A percentile compares a stretch with the other conserved stretches of the same genome.
Conservation (phyloP, 306 rosid genomes). For the Pueraria montana region DNA sequence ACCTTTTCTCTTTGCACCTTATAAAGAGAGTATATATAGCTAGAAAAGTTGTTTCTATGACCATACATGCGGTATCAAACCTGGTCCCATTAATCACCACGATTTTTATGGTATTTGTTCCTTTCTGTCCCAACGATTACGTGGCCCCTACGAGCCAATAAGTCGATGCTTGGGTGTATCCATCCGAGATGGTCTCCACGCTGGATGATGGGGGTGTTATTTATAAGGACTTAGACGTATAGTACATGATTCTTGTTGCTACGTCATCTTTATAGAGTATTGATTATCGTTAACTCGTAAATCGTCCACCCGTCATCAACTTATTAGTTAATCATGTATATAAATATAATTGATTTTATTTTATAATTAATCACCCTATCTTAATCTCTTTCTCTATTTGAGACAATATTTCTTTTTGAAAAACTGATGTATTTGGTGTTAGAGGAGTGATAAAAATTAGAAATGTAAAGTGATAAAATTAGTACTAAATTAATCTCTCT, state of each 20-base stretch:
- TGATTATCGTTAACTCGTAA: no score
- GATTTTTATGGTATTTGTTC: constrained; percentile 44
- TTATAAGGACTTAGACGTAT: no score
- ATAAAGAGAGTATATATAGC: constrained; percentile 53
- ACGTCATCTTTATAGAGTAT: not conserved
- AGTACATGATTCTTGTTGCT: not conserved
- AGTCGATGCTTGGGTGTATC: not conserved
- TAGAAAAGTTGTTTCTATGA: constrained; percentile 39
- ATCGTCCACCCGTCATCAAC: no score
- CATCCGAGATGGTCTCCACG: not conserved
- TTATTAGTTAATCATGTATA: no score
- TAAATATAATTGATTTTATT: no score
- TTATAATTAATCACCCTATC: no score
- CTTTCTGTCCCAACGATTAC: not conserved
- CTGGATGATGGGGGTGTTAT: not conserved
- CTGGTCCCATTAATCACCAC: constrained; percentile 58
- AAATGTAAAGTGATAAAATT: no score
- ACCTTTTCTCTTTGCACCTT: constrained; percentile 58
- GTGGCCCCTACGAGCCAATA: not conserved
- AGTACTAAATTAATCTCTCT: no score
- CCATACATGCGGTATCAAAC: constrained; percentile 65
- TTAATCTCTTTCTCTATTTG: no score
- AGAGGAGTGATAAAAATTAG: no score
- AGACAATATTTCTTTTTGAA: no score
- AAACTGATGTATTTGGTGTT: no score